Evolutionary conservation across 345 rosid genomes (phyloP).

Genomic region (Citrus inodora): DNA sequence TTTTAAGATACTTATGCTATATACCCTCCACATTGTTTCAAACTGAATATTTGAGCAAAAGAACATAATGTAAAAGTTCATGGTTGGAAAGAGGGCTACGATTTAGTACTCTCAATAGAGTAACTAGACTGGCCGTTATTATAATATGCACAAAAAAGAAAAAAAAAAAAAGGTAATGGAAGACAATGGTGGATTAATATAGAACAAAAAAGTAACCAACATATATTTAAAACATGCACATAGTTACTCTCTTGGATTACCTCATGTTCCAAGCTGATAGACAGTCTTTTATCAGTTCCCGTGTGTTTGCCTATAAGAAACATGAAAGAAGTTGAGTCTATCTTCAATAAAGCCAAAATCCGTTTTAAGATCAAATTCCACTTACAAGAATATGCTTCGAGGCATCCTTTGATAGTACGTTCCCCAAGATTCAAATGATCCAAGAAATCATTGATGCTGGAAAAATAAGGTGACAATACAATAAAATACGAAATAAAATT

Average conservation of each 20-base stretch:
- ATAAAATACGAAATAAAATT: background rate
- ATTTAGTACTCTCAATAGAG: background rate
- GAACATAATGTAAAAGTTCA: background rate
- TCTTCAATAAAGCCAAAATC: slow-evolving; percentile 10
- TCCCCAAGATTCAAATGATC: slow-evolving; percentile 73
- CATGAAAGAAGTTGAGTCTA: background rate
- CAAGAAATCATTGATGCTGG: slow-evolving; percentile 69
- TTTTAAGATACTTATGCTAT: background rate
- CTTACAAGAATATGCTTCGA: slow-evolving; percentile 92
- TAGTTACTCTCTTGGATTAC: slow-evolving; percentile 27
- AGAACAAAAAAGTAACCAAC: background rate
- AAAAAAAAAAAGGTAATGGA: background rate
- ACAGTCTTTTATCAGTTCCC: slow-evolving; percentile 75
- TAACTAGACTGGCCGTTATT: background rate
- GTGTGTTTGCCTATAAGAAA: slow-evolving; percentile 76
- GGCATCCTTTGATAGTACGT: slow-evolving; percentile 69
- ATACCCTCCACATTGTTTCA: background rate
- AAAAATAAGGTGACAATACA: background rate
- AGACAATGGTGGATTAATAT: background rate
- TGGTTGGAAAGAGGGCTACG: background rate
- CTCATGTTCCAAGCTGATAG: slow-evolving; percentile 94
- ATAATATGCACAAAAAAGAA: background rate
- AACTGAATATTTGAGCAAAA: background rate
- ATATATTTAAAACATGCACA: background rate
- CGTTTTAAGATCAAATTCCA: background rate